Evolutionary conservation across 1,284 basidiomycete species (phyloP), one percentile per base, ranked within the genome.

Genomic region (Puccinia coronata): DNA sequence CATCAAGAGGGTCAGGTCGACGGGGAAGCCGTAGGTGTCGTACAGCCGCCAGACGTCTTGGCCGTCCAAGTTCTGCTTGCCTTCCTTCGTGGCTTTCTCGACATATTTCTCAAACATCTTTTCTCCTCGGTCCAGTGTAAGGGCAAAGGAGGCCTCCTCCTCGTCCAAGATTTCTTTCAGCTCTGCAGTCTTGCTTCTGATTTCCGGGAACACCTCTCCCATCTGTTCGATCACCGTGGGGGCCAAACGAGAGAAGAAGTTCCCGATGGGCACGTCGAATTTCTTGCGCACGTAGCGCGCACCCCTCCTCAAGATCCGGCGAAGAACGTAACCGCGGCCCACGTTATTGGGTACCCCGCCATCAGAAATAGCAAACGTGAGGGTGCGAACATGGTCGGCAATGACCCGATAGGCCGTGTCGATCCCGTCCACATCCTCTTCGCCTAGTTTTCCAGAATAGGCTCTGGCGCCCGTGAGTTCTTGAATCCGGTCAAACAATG

Each of bases 11-110:
- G 97, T 99, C 53, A 99, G 88, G 86, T 99, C 96, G 75, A 95
- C 95, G 0, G 96, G 97, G 89, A 99, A 99, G 59, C 96, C 96
- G 86, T 94, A 99, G 0, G 97, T 99, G 87, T 99, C 97, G 87
- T 99, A 99, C 76, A 99, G 88, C 43, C 94, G 90, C 96, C 96
- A 99, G 39, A 98, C 94, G 85, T 99, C 96, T 84, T 92, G 92
- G 23, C 96, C 96, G 83, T 89, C 91, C 63, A 99, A 90, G 83
- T 91, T 90, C 78, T 89, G 92, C 12, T 88, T 85, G 18, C 91
- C 91, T 65, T 89, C 88, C 69, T 92, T 89, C 83, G 89, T 89
- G 12, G 95, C 91, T 74, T 90, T 89, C 36, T 88, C 87, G 36
- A 93, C 93, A 87, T 95, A 98, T 85, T 93, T 91, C 83, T 96